These are phyloP conservation scores for Trichoderma oligosporum DNA, from an alignment of 2,329 filamentous ascomycete species.

Conservation along the genomic window DNA sequence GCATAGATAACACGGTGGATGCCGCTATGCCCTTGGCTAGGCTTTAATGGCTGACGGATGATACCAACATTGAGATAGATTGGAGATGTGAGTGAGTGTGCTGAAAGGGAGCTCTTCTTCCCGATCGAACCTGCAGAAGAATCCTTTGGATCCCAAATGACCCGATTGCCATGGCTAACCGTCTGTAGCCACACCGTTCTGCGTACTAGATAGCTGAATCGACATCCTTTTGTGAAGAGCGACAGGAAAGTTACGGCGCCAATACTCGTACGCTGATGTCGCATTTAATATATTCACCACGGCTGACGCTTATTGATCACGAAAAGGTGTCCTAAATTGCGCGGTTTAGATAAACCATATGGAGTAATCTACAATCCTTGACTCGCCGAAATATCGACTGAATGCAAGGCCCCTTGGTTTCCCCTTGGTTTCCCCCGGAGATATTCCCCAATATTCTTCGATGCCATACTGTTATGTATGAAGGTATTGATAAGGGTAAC, in stretches of 20 bases:
- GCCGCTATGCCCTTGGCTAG: neutral
- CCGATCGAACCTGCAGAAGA: neutral
- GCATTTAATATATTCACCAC: neutral
- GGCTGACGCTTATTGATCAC: neutral
- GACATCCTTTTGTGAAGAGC: neutral
- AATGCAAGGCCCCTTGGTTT: neutral
- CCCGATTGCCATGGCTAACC: neutral
- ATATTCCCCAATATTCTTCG: constrained; percentile 17
- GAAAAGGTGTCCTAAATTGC: neutral
- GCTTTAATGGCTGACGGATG: neutral
- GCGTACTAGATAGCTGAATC: neutral
- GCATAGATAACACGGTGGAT: neutral
- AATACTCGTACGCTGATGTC: no score
- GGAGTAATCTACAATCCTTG: constrained; percentile 6
- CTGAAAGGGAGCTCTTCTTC: neutral
- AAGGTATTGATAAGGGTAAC: no score
- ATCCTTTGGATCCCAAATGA: neutral
- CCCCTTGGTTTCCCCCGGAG: no score
- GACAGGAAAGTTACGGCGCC: no score
- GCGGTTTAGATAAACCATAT: neutral
- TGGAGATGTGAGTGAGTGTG: neutral
- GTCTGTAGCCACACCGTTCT: neutral
- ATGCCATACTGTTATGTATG: no score
- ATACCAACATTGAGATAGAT: neutral
- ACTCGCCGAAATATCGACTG: neutral